phyloP scores from a whole-genome alignment of 2,329 filamentous ascomycete species.

The Apiospora phragmitis region DNA sequence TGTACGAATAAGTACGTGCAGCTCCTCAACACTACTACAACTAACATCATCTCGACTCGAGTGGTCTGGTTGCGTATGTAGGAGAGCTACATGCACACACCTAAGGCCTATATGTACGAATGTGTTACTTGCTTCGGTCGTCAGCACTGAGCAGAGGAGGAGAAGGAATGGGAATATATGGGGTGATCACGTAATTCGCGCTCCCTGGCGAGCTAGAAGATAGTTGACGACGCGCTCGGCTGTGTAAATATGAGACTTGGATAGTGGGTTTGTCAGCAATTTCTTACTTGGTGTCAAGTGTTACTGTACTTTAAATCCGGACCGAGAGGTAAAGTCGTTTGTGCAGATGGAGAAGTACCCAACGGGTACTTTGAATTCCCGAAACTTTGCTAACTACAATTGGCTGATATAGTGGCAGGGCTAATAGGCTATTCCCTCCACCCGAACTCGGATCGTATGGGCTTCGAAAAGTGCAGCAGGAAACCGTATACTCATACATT shows the following conservation, averaged over 20 bases:
- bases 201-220: not conserved
- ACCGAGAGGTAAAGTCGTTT: not conserved
- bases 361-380: constrained; percentile 2
- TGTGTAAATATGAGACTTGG: constrained; percentile 4
- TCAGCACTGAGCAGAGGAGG: not conserved
- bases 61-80: not conserved
- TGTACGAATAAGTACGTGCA: not conserved
- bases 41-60: not conserved
- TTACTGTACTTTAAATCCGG: constrained; percentile 7
- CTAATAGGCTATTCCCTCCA: not conserved
- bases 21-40: not conserved
- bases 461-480: not conserved
- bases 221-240: not conserved
- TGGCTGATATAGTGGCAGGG: not conserved
- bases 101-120: not conserved
- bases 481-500: not conserved
- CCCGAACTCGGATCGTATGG: not conserved
- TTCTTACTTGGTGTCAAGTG: not conserved
- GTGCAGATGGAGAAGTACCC: not conserved
- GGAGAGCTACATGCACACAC: not conserved
- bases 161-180: constrained; percentile 1
- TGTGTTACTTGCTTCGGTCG: not conserved
- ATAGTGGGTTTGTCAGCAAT: constrained; percentile 8
- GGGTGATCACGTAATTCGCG: constrained; percentile 4
- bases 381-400: not conserved